Base-by-base conservation (phyloP, 2,329 filamentous ascomycete species). In the Curvularia eragrostidis region DNA sequence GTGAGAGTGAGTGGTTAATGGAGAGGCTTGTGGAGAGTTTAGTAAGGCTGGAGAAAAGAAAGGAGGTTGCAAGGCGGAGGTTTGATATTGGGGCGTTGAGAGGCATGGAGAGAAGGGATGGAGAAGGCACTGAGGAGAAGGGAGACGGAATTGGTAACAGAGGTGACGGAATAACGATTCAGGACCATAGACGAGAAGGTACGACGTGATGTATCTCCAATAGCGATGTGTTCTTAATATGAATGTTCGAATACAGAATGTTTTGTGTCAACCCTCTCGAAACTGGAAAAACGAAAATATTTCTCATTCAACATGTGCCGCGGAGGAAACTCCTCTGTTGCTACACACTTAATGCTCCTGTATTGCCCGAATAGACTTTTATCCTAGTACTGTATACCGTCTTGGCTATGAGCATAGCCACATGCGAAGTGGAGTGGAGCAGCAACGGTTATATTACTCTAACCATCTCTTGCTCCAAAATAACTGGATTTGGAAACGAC, bases 1-100 rank as follows among this genome's bases (percentile, higher is more conserved):
- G 79, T 6, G 89, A 91, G 75, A 81, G 86, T 0, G 86, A 90
- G 71, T 91, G 88, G 84, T 77, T 91, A 54, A 76, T 91, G 2
- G 84, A 89, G 70, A 80, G 87, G 32, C 74, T 91, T 12, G 87
- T 85, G 68, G 87, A 89, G 73, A 89, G 87, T 69, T 71, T 91
- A 68, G 75, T 82, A 10, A 62, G 75, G 46, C 49, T 76, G 53
- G 65, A 73, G 53, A 70, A 57, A 62, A 63, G 67, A 55, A 64
- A 62, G 39, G 69, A 71, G 53, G 52, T 48, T 7, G 55, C 50
- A 7, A 54, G 55, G 4, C 26, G 30, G 6, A 54, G 24, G 18
- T 26, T 30, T 8, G 23, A 54, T 23, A 28, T 53, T 13, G 49
- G 12, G 42, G 54, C 49, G 3, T 13, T 56, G 28, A 53, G 54